Conservation (phyloP, 371 early-diverging fungal species). For the Haplosporangium sp. region DNA sequence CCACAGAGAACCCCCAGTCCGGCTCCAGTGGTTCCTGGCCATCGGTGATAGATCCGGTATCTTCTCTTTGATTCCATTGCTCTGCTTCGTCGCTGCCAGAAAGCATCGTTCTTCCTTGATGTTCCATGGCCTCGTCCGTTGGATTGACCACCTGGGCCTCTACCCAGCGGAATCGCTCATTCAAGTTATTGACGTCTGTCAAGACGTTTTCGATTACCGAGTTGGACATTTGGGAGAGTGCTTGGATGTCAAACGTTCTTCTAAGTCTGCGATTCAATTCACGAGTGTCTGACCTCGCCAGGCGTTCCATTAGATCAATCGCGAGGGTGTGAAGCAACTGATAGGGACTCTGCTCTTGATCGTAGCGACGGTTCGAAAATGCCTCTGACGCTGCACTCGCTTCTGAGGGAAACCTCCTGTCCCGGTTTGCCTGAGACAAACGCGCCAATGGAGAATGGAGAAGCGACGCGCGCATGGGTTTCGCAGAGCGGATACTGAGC, state of each 20-base stretch:
- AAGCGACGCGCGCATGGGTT: constrained; percentile 34
- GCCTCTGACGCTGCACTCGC: constrained; percentile 52
- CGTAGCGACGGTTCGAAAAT: constrained; percentile 49
- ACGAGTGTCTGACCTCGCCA: constrained; percentile 67
- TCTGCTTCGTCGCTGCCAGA: background rate
- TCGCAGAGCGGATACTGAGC: constrained; percentile 28
- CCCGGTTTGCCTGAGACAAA: constrained; percentile 14
- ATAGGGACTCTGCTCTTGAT: constrained; percentile 54
- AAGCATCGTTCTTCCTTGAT: background rate
- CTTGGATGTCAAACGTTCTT: constrained; percentile 77
- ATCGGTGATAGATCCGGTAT: constrained; percentile 2
- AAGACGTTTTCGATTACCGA: constrained; percentile 77
- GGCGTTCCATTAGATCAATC: constrained; percentile 55
- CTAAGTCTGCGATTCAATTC: constrained; percentile 68
- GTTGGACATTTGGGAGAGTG: constrained; percentile 78
- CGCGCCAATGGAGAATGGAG: constrained; percentile 37
- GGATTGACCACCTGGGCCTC: constrained; percentile 54
- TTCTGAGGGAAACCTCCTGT: constrained; percentile 40
- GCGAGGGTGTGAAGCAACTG: constrained; percentile 52
- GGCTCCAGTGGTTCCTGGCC: constrained; percentile 7
- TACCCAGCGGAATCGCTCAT: constrained; percentile 65
- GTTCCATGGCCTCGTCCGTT: constrained; percentile 29
- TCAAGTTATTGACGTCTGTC: constrained; percentile 67
- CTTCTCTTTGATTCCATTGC: constrained; percentile 1
- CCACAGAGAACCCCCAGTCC: constrained; percentile 53